Base-by-base conservation (phyloP, 1,284 basidiomycete genomes). In the Phylloboletellus chloephorus region DNA sequence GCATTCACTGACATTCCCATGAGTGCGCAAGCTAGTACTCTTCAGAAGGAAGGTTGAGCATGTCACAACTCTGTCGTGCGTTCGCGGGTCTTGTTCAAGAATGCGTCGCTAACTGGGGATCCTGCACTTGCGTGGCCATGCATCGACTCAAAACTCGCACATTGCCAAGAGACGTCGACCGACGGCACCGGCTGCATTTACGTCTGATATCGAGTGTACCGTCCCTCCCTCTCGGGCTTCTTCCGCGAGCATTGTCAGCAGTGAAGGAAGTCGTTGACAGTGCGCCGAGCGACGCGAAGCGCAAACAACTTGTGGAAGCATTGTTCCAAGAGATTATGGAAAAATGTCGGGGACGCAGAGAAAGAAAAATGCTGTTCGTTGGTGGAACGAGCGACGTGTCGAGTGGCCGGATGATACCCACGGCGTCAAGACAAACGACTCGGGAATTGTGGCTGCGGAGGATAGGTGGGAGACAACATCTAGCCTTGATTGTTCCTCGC, bases 51-150 rank as follows among this genome's bases (percentile, higher is more conserved):
- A 70, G 66, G 47, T 63, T 87, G 12, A 82, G 66, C 47, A 71
- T 71, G 0, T 41, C 65, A 0, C 85, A 88, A 53, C 65, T 87
- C 7, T 64, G 77, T 25, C 67, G 84, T 24, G 83, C 84, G 10
- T 86, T 76, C 52, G 67, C 79, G 11, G 71, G 79, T 5, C 69
- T 87, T 3, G 76, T 83, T n/a, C 22, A 66, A 72, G 42, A 72
- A 74, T 43, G 78, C 82, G 3, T 67, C 68, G 41, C 65, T 66
- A 3, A 61, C 47, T n/a, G 43, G 46, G 5, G 60, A 57, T 36
- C 42, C 44, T 36, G 62, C 71, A 4, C 69, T 84, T 15, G 71
- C 76, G 8, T 79, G 78, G 73, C 72, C 78, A 51, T 82, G 79
- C 58, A 63, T 85, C 38, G 70, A 73, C 31, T 54, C 67, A 21